These are phyloP conservation scores for Colletotrichum navitas DNA, from an alignment of 2,329 filamentous ascomycete species.

Conservation along the genomic window DNA sequence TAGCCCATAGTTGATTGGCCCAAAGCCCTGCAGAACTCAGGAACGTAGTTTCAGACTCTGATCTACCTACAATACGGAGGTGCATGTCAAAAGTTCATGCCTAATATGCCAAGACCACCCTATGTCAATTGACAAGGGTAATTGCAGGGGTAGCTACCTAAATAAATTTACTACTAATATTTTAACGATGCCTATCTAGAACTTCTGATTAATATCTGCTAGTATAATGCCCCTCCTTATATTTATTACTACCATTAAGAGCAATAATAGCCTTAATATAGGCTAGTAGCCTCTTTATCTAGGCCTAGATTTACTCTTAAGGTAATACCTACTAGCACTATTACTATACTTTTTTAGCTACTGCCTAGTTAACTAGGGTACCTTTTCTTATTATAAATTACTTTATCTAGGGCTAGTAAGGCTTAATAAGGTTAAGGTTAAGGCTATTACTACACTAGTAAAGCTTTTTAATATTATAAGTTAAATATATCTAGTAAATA, in stretches of 20 bases:
- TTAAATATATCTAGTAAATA: neutral
- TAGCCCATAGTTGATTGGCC: conserved; percentile 29
- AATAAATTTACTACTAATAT: no score
- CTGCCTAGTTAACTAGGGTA: neutral
- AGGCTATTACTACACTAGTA: neutral
- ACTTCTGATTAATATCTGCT: no score
- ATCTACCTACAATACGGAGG: no score
- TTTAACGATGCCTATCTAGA: neutral
- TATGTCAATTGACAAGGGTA: no score
- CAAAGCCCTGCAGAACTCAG: conserved; percentile 29
- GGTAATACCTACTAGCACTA: neutral
- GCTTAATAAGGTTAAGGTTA: neutral
- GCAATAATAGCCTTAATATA: neutral
- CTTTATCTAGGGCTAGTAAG: neutral
- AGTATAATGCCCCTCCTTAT: neutral
- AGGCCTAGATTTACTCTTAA: neutral
- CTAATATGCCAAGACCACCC: no score
- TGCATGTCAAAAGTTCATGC: no score
- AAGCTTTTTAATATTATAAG: neutral
- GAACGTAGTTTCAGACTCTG: conserved; percentile 42
- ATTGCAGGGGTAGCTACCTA: no score
- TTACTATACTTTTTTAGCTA: neutral
- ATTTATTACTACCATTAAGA: neutral
- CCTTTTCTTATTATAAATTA: neutral
- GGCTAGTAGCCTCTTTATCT: neutral